Evolutionary conservation across 495 filamentous ascomycete species (phyloP), one percentile per base, ranked within the genome.

Genomic region (Xylaria longipes): DNA sequence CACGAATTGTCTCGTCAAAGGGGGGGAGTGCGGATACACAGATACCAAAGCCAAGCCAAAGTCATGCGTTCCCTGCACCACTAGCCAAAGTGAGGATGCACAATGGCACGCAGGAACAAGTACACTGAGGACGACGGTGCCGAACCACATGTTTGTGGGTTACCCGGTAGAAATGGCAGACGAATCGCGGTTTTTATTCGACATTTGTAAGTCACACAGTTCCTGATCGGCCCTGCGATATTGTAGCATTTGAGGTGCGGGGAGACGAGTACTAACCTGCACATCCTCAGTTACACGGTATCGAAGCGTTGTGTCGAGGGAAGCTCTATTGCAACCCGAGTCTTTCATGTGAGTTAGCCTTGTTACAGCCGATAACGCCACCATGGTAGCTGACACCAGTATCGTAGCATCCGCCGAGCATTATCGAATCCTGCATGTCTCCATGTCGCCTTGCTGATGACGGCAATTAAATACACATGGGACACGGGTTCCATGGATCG

Each of bases 1-100:
- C 64, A 80, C 78, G 41, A 79, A 76, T 54, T 80, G 78, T 60
- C 75, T 80, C 29, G 78, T 78, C 8, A 77, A 78, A n/a, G 78
- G 78, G 0, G 78, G 77, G 20, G 78, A 77, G 31, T 80, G 78
- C 68, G 77, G 77, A 43, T 80, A 80, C 29, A 69, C 74, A 41
- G 69, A 71, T 3, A 66, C 69, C 35, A 71, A 71, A 41, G 12
- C 39, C 3, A 71, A 71, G 41, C 39, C 62, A 33, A 65, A 52
- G 15, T 22, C 68, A 50, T 67, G 63, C 63, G 41, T n/a, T 46
- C 56, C 45, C 43, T 66, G 62, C 20, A 63, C 14, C 22, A 54
- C 15, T 57, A 37, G 39, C 61, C 45, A 48, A 31, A 33, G 31
- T 35, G 65, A 57, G 20, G 69, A 62, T 22, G 45, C 43, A 56